These are phyloP conservation scores for Salix dunnii DNA, from an alignment of 345 rosid species.

Conservation along the genomic window DNA sequence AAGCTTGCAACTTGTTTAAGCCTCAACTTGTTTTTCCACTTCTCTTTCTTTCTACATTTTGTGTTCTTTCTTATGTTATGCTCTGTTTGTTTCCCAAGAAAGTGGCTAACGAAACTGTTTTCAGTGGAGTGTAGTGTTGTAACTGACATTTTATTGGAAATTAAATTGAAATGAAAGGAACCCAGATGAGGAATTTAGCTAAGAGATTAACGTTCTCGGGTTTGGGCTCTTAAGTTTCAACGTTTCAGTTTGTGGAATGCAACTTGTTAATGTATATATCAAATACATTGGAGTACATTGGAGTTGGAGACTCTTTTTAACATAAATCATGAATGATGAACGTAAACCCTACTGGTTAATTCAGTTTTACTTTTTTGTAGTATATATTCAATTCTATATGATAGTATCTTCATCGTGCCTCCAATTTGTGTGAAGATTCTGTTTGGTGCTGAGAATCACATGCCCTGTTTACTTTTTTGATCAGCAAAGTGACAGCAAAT, in stretches of 20 bases:
- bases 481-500: too few species aligned
- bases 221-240: neutral
- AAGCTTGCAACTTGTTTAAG: too few species aligned
- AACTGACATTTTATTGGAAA: neutral
- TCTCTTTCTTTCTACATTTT: neutral
- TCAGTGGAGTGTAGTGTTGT: neutral
- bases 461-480: neutral
- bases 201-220: neutral
- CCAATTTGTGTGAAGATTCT: neutral
- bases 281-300: neutral
- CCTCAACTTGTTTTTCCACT: slow-evolving; percentile 24
- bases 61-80: neutral
- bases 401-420: neutral
- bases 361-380: neutral
- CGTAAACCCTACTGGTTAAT: neutral
- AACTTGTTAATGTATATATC: too few species aligned
- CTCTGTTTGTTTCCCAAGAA: neutral
- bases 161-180: neutral
- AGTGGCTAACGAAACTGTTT: neutral
- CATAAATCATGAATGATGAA: neutral
- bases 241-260: neutral
- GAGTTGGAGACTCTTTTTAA: neutral
- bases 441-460: neutral
- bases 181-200: neutral
- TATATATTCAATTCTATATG: too few species aligned